These are phyloP conservation scores for Usnea hakonensis DNA, from an alignment of 495 filamentous ascomycete genomes.

Conservation along the genomic window DNA sequence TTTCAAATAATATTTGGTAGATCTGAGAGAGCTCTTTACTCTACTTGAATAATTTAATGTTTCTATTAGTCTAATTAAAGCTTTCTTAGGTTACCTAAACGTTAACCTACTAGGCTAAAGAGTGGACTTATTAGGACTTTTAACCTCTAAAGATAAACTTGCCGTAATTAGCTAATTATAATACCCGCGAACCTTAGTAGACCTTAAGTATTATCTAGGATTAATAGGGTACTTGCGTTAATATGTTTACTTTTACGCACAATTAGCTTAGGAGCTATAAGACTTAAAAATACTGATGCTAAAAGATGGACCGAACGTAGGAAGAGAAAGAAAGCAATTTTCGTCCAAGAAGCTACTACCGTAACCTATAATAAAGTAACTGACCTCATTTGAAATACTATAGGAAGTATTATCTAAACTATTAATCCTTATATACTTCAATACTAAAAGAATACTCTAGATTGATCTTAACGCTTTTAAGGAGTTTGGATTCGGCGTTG, in stretches of 20 bases:
- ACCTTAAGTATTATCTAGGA: slow-evolving; percentile 4
- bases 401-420: too few species aligned
- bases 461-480: too few species aligned
- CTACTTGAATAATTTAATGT: slow-evolving; percentile 4
- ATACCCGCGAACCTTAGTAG: not conserved
- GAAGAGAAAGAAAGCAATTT: too few species aligned
- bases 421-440: too few species aligned
- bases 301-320: too few species aligned
- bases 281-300: not conserved
- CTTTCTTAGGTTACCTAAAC: slow-evolving; percentile 2
- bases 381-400: too few species aligned
- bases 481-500: too few species aligned
- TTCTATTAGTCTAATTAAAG: not conserved
- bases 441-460: too few species aligned
- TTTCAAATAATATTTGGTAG: not conserved
- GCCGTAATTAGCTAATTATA: not conserved
- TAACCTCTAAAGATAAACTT: not conserved
- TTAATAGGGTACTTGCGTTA: not conserved
- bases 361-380: too few species aligned
- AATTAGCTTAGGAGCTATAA: not conserved
- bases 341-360: too few species aligned
- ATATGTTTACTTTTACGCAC: slow-evolving; percentile 2
- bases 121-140: not conserved
- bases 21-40: not conserved
- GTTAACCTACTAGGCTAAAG: slow-evolving; percentile 1